These are phyloP conservation scores for Termitomyces sp. DNA, from an alignment of 768 basidiomycete species.

Conservation along the genomic window DNA sequence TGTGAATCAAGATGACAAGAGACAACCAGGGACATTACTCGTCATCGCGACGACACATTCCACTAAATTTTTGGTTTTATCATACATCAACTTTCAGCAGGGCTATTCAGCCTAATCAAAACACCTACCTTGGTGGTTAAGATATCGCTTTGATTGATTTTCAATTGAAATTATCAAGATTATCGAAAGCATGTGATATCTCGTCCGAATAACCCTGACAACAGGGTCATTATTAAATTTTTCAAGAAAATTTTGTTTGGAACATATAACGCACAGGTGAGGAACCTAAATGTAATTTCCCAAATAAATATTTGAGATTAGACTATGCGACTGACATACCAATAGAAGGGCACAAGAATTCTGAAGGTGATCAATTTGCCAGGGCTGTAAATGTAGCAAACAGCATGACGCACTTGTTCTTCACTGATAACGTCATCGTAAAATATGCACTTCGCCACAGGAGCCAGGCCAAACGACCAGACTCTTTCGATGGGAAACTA, in stretches of 20 bases:
- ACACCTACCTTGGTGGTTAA: too few relatives aligned
- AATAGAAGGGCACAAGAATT: conserved; percentile 12
- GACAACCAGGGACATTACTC: too few relatives aligned
- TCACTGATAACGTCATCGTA: conserved; percentile 63
- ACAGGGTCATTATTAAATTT: neutral
- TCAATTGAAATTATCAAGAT: neutral
- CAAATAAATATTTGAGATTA: neutral
- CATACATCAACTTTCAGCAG: too few relatives aligned
- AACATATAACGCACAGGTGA: conserved; percentile 3
- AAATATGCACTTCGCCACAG: conserved; percentile 81
- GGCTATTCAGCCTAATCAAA: too few relatives aligned
- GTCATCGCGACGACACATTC: too few relatives aligned
- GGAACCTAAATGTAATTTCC: conserved; percentile 1
- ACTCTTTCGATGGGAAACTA: conserved; percentile 51
- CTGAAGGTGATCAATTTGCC: neutral
- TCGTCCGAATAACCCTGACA: conserved; percentile 24
- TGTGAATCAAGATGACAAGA: too few relatives aligned
- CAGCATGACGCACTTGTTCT: conserved; percentile 53
- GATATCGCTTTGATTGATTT: neutral
- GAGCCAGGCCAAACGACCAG: conserved; percentile 69
- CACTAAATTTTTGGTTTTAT: too few relatives aligned
- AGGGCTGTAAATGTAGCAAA: neutral
- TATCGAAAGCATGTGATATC: conserved; percentile 64
- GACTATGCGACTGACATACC: neutral
- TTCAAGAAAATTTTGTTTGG: neutral